Percentiles rank a stretch among this genome's conserved stretches.
phyloP scores from a whole-genome alignment of 2,329 filamentous ascomycete genomes.

The Stylonectria norvegica region DNA sequence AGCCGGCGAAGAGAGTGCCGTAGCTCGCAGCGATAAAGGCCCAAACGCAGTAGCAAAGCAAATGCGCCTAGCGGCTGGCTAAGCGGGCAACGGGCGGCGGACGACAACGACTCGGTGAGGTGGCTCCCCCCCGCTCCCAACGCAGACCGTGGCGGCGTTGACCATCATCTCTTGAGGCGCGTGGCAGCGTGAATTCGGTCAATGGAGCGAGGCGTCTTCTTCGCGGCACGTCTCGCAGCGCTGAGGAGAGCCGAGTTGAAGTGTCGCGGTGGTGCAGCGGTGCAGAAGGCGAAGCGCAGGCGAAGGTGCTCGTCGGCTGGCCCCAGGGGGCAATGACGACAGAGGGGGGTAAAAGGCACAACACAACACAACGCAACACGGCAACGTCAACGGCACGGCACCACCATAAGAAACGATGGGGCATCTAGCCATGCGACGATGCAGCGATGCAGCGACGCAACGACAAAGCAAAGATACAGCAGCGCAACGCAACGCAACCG shows the following conservation, averaged over 20 bases:
- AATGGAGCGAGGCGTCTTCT: constrained; percentile 10
- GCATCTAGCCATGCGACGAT: too few relatives aligned
- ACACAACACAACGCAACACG: constrained; percentile 18
- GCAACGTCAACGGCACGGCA: constrained; percentile 5
- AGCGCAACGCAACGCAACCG: not conserved
- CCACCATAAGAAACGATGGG: too few relatives aligned
- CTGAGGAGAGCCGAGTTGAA: too few relatives aligned
- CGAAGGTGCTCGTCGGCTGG: constrained; percentile 21
- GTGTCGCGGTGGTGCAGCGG: constrained; percentile 15
- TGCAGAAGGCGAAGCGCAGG: too few relatives aligned
- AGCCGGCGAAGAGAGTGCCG: too few relatives aligned
- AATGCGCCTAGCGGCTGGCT: constrained; percentile 26
- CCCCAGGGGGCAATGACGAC: constrained; percentile 39
- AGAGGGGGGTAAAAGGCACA: constrained; percentile 34
- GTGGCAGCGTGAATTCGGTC: constrained; percentile 5
- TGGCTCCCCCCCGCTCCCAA: constrained; percentile 28
- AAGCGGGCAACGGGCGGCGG: constrained; percentile 12
- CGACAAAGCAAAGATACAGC: constrained; percentile 12
- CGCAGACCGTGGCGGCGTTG: constrained; percentile 27
- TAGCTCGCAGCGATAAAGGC: constrained; percentile 10
- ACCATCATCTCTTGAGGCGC: constrained; percentile 15
- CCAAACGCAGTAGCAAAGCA: constrained; percentile 16
- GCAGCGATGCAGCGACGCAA: constrained; percentile 6
- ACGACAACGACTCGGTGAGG: constrained; percentile 28
- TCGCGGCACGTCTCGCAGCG: constrained; percentile 8